Evolutionary conservation across 1,139 yeast species (phyloP).

Genomic region (Suhomyces maxii): DNA sequence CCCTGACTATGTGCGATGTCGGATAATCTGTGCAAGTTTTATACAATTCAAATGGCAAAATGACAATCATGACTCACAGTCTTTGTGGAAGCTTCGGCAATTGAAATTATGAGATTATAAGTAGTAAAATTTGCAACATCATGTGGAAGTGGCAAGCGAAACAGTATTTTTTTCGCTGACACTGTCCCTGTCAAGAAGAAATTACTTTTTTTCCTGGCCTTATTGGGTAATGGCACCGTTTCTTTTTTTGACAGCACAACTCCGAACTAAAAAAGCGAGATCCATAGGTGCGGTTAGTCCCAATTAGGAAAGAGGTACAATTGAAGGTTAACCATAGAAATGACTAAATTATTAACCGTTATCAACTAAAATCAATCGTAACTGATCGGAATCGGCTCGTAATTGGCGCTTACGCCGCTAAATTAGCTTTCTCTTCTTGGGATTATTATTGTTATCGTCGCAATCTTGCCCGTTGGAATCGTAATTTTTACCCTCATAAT

Average conservation of each 20-base stretch:
- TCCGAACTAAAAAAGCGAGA: neutral
- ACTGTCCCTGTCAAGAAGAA: slow-evolving; percentile 1
- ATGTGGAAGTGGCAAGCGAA: slow-evolving; percentile 8
- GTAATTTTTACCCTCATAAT: neutral
- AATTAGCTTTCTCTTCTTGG: neutral
- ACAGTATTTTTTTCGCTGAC: slow-evolving; percentile 3
- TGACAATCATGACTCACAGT: slow-evolving; percentile 8
- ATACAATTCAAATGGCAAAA: slow-evolving; percentile 9
- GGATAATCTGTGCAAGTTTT: slow-evolving; percentile 3
- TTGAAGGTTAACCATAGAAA: neutral
- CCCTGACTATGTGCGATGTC: neutral
- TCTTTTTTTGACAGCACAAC: neutral
- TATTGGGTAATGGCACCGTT: neutral
- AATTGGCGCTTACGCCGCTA: neutral
- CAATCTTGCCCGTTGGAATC: too few species aligned
- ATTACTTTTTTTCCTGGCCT: slow-evolving; percentile 4
- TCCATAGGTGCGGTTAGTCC: neutral
- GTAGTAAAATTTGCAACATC: slow-evolving; percentile 6
- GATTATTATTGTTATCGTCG: neutral
- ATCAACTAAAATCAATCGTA: neutral
- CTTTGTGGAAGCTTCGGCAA: slow-evolving; percentile 1
- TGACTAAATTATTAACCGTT: neutral
- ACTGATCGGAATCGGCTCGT: too few species aligned
- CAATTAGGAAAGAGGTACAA: neutral
- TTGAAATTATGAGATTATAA: neutral